Conservation (phyloP, 768 basidiomycete genomes). For the Suillus tomentosus region DNA sequence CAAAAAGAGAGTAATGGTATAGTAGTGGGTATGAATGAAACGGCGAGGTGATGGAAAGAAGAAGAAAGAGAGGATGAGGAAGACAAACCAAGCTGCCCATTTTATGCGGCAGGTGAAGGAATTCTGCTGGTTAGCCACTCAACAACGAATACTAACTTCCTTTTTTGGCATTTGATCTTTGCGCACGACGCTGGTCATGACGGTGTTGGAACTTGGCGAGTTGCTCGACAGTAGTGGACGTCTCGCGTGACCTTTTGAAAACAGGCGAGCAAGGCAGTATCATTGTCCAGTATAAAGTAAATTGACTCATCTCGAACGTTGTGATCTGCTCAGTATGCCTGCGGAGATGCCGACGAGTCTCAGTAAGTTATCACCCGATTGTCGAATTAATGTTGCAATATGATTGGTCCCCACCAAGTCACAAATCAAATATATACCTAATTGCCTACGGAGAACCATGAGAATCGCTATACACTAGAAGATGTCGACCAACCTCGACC, state of each 20-base stretch:
- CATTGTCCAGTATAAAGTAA: background rate
- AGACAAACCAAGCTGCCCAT: slow-evolving; percentile 14
- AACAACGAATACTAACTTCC: slow-evolving; percentile 20
- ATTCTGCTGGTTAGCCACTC: slow-evolving; percentile 30
- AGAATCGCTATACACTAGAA: background rate
- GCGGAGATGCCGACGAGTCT: background rate
- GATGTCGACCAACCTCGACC: slow-evolving; percentile 1
- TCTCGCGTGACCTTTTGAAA: background rate
- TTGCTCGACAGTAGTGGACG: background rate
- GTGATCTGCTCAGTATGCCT: background rate
- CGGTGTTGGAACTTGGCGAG: no score
- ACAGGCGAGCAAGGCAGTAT: background rate
- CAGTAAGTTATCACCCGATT: background rate
- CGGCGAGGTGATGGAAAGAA: slow-evolving; percentile 44
- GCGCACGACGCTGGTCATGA: background rate
- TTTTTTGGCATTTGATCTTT: slow-evolving; percentile 6
- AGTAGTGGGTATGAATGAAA: slow-evolving; percentile 17
- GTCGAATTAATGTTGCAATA: background rate
- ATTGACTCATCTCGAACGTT: background rate
- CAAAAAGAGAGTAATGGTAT: slow-evolving; percentile 9
- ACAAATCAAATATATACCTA: background rate
- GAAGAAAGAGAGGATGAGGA: slow-evolving; percentile 26
- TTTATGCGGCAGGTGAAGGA: slow-evolving; percentile 28
- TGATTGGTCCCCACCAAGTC: slow-evolving; percentile 1
- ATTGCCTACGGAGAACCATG: background rate